These are phyloP conservation scores for Penicillium silybi DNA, from an alignment of 495 filamentous ascomycete genomes.

Conservation along the genomic window DNA sequence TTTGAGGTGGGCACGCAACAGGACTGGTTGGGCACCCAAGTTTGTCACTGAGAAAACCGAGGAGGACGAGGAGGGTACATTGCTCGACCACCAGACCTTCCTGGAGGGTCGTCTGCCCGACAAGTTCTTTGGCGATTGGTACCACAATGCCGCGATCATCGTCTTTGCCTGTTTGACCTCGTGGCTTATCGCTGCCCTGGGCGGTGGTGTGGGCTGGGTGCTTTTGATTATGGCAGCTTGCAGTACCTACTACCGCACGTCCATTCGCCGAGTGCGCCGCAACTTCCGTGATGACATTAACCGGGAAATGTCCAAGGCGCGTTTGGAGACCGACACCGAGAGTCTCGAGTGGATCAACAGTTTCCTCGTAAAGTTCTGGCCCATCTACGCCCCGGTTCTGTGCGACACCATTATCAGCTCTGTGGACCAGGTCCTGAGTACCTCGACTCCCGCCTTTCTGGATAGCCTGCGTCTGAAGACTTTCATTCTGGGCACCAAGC, in stretches of 20 bases:
- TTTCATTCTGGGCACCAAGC: slow-evolving; percentile 91
- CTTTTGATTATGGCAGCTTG: slow-evolving; percentile 89
- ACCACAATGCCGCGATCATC: slow-evolving; percentile 91
- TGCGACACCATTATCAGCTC: slow-evolving; percentile 87
- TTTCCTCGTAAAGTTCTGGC: slow-evolving; percentile 98
- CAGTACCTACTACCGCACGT: slow-evolving; percentile 95
- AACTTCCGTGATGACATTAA: slow-evolving; percentile 95
- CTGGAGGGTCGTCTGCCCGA: slow-evolving; percentile 83
- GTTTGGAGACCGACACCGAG: slow-evolving; percentile 87
- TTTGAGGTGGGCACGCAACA: slow-evolving; percentile 60
- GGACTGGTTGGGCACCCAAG: slow-evolving; percentile 83
- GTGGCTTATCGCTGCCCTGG: slow-evolving; percentile 84
- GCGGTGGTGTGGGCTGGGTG: slow-evolving; percentile 89
- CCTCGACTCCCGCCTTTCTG: slow-evolving; percentile 83
- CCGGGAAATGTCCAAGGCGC: slow-evolving; percentile 87
- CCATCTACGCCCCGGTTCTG: slow-evolving; percentile 92
- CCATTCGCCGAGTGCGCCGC: slow-evolving; percentile 83
- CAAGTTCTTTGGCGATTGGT: slow-evolving; percentile 96
- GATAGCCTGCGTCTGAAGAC: slow-evolving; percentile 89
- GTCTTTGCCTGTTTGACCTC: slow-evolving; percentile 87
- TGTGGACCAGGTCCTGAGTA: slow-evolving; percentile 93
- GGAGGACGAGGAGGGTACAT: slow-evolving; percentile 53
- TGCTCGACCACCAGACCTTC: slow-evolving; percentile 83
- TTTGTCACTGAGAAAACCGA: slow-evolving; percentile 58
- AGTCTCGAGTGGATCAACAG: slow-evolving; percentile 99